Evolutionary conservation across 768 basidiomycete genomes (phyloP).

Genomic region (Leccinum boreale): DNA sequence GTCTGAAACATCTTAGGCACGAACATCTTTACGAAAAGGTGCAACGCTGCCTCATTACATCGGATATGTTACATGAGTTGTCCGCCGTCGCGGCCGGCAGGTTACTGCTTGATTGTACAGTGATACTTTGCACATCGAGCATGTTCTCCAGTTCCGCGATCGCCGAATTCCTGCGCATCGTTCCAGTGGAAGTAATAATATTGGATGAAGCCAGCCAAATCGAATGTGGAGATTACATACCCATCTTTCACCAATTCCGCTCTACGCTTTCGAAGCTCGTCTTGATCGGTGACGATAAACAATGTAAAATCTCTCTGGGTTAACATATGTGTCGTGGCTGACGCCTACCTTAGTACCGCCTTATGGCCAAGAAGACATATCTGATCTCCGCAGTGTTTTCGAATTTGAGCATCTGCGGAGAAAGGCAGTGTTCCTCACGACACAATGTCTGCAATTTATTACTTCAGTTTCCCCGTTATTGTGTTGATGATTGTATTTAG

Average conservation of each 20-base stretch:
- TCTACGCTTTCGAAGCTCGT: conserved; percentile 34
- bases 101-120: conserved; percentile 27
- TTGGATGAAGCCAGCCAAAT: conserved; percentile 52
- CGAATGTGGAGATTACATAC: conserved; percentile 38
- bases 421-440: conserved; percentile 54
- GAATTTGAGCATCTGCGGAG: conserved; percentile 58
- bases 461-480: neutral
- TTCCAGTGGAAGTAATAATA: conserved; percentile 38
- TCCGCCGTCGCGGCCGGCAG: conserved; percentile 16
- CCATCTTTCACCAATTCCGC: conserved; percentile 29
- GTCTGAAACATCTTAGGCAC: conserved; percentile 36
- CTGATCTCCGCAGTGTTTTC: conserved; percentile 69
- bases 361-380: conserved; percentile 66
- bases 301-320: conserved; percentile 25
- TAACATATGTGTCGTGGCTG: neutral
- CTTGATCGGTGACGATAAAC: conserved; percentile 40
- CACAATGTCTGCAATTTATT: conserved; percentile 55
- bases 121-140: conserved; percentile 47
- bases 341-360: conserved; percentile 58
- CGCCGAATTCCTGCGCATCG: conserved; percentile 16
- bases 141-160: conserved; percentile 38
- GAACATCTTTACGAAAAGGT: conserved; percentile 45
- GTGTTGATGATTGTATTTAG: conserved; percentile 34
- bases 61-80: conserved; percentile 26
- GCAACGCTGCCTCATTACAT: conserved; percentile 34